Percentiles rank a stretch among this genome's conserved stretches.
phyloP scores from a whole-genome alignment of 108 stramenopile genomes.

The Stephanodiscus minutulus region DNA sequence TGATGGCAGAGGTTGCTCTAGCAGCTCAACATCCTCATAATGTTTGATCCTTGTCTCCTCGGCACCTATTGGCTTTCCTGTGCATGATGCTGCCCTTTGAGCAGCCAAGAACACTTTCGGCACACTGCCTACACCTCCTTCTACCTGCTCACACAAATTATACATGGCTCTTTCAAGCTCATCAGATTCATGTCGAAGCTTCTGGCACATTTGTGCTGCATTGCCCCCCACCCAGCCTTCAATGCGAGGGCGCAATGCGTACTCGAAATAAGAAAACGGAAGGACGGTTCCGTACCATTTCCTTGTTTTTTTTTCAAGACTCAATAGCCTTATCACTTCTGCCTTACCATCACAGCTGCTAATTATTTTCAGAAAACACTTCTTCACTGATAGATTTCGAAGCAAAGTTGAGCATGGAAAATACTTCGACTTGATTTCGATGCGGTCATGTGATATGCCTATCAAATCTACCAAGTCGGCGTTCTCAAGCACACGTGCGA shows the following conservation, averaged over 20 bases:
- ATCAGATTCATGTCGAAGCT: slow-evolving; percentile 22
- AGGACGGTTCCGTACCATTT: slow-evolving; percentile 68
- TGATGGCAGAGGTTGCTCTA: slow-evolving; percentile 12
- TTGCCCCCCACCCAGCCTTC: slow-evolving; percentile 29
- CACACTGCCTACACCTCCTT: slow-evolving; percentile 42
- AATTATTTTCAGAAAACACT: slow-evolving; percentile 19
- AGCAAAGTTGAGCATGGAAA: slow-evolving; percentile 44
- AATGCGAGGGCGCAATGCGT: slow-evolving; percentile 34
- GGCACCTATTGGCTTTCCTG: slow-evolving; percentile 28
- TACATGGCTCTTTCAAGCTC: slow-evolving; percentile 42
- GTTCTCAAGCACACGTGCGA: slow-evolving; percentile 21
- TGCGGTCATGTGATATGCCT: slow-evolving; percentile 25
- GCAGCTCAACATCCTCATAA: slow-evolving; percentile 38
- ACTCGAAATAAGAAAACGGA: slow-evolving; percentile 42
- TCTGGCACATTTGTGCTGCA: slow-evolving; percentile 3
- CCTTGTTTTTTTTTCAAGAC: slow-evolving; percentile 55
- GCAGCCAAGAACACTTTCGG: slow-evolving; percentile 47
- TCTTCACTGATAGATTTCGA: slow-evolving; percentile 11
- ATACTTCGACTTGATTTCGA: slow-evolving; percentile 21
- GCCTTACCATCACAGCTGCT: slow-evolving; percentile 25
- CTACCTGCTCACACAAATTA: slow-evolving; percentile 47
- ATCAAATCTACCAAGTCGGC: slow-evolving; percentile 29
- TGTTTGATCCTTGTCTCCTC: slow-evolving; percentile 1
- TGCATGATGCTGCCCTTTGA: slow-evolving; percentile 31
- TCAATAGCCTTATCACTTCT: slow-evolving; percentile 39